Conservation (phyloP, 768 basidiomycete genomes). For the Neoboletus subvelutipes region DNA sequence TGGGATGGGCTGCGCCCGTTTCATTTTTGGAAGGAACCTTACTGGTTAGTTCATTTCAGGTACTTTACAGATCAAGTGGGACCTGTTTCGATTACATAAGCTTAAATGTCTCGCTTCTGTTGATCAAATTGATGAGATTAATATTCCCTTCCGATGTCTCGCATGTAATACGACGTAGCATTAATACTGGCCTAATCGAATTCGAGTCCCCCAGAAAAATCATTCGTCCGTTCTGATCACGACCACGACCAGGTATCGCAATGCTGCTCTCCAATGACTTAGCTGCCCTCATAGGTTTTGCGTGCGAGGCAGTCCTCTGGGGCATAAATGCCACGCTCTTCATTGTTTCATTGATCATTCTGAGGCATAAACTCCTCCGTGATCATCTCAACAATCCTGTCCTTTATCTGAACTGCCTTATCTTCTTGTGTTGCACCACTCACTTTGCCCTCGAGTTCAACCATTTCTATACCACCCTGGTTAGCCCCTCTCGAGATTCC, state of each 20-base stretch:
- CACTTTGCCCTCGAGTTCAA: conserved; percentile 37
- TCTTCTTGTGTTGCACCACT: conserved; percentile 35
- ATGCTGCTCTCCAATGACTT: conserved; percentile 33
- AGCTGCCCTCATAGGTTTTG: conserved; percentile 39
- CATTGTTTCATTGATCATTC: conserved; percentile 26
- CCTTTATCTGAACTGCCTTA: conserved; percentile 28
- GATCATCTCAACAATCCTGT: conserved; percentile 24
- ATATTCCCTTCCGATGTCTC: too few relatives aligned
- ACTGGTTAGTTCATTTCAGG: too few relatives aligned
- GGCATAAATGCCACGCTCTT: conserved; percentile 32
- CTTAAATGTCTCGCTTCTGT: too few relatives aligned
- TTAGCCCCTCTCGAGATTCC: conserved; percentile 13
- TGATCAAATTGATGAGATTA: too few relatives aligned
- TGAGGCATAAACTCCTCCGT: conserved; percentile 11
- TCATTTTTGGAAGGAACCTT: too few relatives aligned
- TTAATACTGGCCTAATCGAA: too few relatives aligned
- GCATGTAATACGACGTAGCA: too few relatives aligned
- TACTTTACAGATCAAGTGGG: too few relatives aligned
- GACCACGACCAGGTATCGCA: background rate
- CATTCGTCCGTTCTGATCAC: background rate
- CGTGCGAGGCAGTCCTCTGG: conserved; percentile 36
- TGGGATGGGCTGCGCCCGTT: too few relatives aligned
- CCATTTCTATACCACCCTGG: conserved; percentile 35
- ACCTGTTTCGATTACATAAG: too few relatives aligned
- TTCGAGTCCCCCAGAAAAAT: background rate